These are phyloP conservation scores for Eucalyptus tenuipes DNA, from an alignment of 345 rosid species.

Conservation along the genomic window DNA sequence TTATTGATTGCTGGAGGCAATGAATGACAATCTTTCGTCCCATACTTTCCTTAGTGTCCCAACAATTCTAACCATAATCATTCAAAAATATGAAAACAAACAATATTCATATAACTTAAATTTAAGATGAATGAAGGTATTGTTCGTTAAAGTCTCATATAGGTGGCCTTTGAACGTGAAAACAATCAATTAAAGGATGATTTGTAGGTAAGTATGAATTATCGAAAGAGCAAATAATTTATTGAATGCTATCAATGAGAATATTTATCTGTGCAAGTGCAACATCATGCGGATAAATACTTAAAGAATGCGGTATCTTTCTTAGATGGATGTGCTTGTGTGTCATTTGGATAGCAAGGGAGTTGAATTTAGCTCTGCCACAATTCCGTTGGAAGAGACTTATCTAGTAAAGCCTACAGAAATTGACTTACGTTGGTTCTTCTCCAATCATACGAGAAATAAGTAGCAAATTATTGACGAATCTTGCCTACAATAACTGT, in stretches of 20 bases:
- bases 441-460: background rate
- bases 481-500: too few relatives aligned
- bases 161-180: background rate
- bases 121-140: background rate
- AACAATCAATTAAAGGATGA: background rate
- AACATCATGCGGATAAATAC: fast-evolving
- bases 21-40: background rate
- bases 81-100: too few relatives aligned
- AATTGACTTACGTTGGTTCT: too few relatives aligned
- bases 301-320: fast-evolving
- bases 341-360: background rate
- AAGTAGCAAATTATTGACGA: too few relatives aligned
- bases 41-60: background rate
- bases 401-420: too few relatives aligned
- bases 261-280: too few relatives aligned
- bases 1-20: background rate
- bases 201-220: background rate
- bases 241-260: fast-evolving
- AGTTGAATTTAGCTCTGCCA: background rate
- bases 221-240: background rate
- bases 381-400: fast-evolving
- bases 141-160: background rate
- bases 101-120: too few relatives aligned
- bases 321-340: too few relatives aligned
- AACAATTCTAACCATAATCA: background rate